phyloP scores from a whole-genome alignment of 2,329 filamentous ascomycete genomes.

The Arthrobotrys pseudoclavata region DNA sequence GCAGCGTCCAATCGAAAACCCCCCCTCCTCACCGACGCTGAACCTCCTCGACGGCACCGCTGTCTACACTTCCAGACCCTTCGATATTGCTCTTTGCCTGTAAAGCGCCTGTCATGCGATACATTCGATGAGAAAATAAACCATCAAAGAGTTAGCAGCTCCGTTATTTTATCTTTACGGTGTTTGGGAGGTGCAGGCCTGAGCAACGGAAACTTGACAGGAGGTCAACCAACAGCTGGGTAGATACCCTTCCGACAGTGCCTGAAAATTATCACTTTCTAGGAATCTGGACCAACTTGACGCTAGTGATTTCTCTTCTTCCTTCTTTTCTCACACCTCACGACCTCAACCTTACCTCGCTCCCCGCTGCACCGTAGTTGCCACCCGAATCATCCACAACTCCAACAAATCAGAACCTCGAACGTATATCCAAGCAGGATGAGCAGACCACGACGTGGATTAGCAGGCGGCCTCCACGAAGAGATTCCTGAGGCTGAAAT shows the following conservation, averaged over 20 bases:
- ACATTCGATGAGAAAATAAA: slow-evolving; percentile 14
- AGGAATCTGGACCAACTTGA: slow-evolving; percentile 1
- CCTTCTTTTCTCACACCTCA: neutral
- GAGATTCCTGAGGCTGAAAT: slow-evolving; percentile 27
- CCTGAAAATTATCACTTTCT: slow-evolving; percentile 8
- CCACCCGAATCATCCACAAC: slow-evolving; percentile 8
- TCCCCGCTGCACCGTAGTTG: slow-evolving; percentile 39
- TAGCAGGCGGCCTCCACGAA: slow-evolving; percentile 29
- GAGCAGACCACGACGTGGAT: slow-evolving; percentile 33
- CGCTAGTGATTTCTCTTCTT: neutral
- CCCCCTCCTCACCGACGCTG: slow-evolving; percentile 5
- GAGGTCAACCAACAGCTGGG: slow-evolving; percentile 16
- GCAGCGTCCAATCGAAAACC: slow-evolving; percentile 26
- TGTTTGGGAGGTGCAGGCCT: slow-evolving; percentile 2
- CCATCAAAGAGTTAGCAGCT: neutral
- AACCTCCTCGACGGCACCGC: slow-evolving; percentile 9
- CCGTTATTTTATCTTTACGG: neutral
- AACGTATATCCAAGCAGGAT: slow-evolving; percentile 14
- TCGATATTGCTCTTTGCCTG: slow-evolving; percentile 8
- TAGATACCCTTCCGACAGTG: slow-evolving; percentile 3
- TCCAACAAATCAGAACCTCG: slow-evolving; percentile 18
- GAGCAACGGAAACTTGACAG: slow-evolving; percentile 21
- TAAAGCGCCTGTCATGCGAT: slow-evolving; percentile 10
- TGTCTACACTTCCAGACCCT: slow-evolving; percentile 27
- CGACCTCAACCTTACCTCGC: slow-evolving; percentile 7